phyloP scores from a whole-genome alignment of 495 filamentous ascomycete genomes.

The Mytilinidion resinicola region DNA sequence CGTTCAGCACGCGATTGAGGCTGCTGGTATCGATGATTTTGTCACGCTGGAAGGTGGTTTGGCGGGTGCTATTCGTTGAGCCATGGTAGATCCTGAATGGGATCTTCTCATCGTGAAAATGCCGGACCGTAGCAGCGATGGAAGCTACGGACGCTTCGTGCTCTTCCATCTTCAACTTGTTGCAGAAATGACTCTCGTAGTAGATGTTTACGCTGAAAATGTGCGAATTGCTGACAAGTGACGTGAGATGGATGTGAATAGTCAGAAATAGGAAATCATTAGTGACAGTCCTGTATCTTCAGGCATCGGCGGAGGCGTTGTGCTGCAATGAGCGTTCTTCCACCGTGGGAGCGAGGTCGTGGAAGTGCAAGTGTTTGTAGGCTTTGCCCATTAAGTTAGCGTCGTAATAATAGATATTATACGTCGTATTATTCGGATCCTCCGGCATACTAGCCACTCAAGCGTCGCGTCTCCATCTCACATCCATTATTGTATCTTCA shows the following conservation, averaged over 20 bases:
- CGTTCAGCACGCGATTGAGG: conserved; percentile 32
- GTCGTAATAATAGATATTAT: no score
- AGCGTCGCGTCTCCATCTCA: no score
- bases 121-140: conserved; percentile 4
- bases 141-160: conserved; percentile 13
- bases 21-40: conserved; percentile 51
- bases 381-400: no score
- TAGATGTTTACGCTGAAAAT: not conserved
- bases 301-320: no score
- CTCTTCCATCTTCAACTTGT: conserved; percentile 8
- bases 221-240: not conserved
- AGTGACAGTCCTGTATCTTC: no score
- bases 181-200: not conserved
- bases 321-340: no score
- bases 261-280: no score
- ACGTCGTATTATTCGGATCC: no score
- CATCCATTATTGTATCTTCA: no score
- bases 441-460: no score
- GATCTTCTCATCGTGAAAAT: conserved; percentile 7
- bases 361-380: no score
- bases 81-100: conserved; percentile 72
- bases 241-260: not conserved
- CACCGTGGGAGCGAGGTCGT: no score
- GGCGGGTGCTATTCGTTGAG: conserved; percentile 65
- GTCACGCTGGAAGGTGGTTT: conserved; percentile 35